Percentiles rank a stretch among this genome's conserved stretches.
These are phyloP conservation scores for Avena insularis DNA, from an alignment of 176 grass and related monocot genomes.

Conservation along the genomic window DNA sequence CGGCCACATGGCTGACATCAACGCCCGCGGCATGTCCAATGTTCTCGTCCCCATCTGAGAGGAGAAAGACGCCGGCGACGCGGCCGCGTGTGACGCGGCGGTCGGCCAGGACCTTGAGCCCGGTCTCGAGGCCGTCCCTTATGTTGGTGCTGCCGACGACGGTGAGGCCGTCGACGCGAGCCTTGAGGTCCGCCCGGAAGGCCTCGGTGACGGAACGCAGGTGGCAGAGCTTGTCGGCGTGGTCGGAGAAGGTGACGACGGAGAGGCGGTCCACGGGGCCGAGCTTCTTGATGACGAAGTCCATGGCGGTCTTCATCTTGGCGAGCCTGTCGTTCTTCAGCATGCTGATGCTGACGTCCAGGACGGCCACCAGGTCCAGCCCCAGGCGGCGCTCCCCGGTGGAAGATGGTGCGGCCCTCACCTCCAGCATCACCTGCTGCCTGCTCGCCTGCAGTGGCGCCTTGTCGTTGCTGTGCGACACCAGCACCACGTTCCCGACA, in stretches of 20 bases:
- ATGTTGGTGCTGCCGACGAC: not conserved
- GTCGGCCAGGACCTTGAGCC: not conserved
- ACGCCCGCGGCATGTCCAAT: not conserved
- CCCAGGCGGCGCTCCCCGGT: not conserved
- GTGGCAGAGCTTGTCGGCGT: not conserved
- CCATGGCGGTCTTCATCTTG: conserved; percentile 32
- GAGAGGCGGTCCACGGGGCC: conserved; percentile 46
- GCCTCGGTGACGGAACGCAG: conserved; percentile 6
- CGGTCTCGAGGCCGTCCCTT: not conserved
- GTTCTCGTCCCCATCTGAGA: conserved; percentile 34
- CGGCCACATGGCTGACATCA: not conserved
- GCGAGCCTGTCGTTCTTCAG: not conserved
- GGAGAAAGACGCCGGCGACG: conserved; percentile 33
- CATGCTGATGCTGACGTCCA: conserved; percentile 43
- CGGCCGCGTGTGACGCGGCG: not conserved
- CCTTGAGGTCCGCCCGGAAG: not conserved
- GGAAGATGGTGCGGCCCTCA: conserved; percentile 21
- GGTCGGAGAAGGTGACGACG: conserved; percentile 31
- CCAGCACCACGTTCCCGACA: conserved; percentile 11
- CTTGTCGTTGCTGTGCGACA: not conserved
- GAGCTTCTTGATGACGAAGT: conserved; percentile 48
- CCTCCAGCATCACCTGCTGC: conserved; percentile 44
- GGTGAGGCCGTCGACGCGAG: not conserved
- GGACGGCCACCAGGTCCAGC: conserved; percentile 53
- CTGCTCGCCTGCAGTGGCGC: not conserved